Percentiles rank a stretch among this genome's conserved stretches.
Evolutionary conservation across 306 rosid species (phyloP).

Genomic region (Gillenia trifoliata): DNA sequence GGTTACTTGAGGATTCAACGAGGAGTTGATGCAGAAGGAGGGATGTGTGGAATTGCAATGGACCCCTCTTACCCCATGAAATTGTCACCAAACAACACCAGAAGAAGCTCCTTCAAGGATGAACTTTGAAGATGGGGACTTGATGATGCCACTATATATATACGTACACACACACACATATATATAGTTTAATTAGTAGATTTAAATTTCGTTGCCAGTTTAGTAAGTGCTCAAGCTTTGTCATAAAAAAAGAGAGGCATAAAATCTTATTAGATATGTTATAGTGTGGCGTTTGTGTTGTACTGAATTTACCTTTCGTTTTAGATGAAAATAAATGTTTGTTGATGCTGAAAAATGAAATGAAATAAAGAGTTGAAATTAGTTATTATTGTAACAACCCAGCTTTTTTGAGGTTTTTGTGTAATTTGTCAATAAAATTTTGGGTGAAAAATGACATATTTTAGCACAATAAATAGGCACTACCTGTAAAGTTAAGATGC

Average conservation of each 20-base stretch:
- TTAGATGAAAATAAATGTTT: slow-evolving; percentile 5
- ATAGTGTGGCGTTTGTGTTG: background rate
- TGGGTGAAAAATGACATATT: too few relatives aligned
- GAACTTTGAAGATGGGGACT: background rate
- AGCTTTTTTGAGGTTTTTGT: too few relatives aligned
- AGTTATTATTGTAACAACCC: too few relatives aligned
- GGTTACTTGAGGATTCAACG: slow-evolving; percentile 29
- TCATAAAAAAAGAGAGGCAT: background rate
- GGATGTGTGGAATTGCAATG: slow-evolving; percentile 42
- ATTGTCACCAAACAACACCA: slow-evolving; percentile 9
- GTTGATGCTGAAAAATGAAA: background rate
- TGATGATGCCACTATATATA: background rate
- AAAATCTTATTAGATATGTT: too few relatives aligned
- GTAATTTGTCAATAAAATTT: too few relatives aligned
- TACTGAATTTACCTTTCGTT: background rate
- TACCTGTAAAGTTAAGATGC: too few relatives aligned
- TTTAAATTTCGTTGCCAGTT: background rate
- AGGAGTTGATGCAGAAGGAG: slow-evolving; percentile 12
- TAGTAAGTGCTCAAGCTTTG: background rate
- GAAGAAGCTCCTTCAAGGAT: slow-evolving; percentile 1
- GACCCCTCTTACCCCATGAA: slow-evolving; percentile 32
- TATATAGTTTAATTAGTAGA: background rate
- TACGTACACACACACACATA: too few relatives aligned
- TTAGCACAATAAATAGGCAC: too few relatives aligned
- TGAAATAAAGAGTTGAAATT: background rate